Conservation (phyloP, 345 rosid species). For the Citrus sinensis region DNA sequence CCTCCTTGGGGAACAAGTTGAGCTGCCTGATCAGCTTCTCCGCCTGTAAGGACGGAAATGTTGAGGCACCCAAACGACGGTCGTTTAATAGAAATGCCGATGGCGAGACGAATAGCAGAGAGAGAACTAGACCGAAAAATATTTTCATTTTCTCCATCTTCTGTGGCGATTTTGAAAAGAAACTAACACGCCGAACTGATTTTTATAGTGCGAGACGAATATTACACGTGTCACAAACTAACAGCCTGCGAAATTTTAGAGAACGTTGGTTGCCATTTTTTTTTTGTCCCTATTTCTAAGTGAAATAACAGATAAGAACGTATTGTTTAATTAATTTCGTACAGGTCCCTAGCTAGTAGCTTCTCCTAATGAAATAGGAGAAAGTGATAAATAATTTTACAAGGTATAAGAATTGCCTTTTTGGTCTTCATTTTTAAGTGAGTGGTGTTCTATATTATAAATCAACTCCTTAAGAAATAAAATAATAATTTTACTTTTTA, state of each 20-base stretch:
- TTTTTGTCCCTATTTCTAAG: no score
- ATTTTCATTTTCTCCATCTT: constrained; percentile 39
- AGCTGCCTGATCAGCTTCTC: constrained; percentile 79
- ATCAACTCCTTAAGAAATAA: no score
- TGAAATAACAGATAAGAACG: background rate
- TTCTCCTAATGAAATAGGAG: no score
- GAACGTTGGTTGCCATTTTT: constrained; percentile 14
- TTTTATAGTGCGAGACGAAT: background rate
- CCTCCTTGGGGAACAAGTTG: constrained; percentile 74
- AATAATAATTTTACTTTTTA: no score
- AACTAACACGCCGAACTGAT: background rate
- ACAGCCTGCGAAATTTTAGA: constrained; percentile 10
- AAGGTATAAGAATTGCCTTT: no score
- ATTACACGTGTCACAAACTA: constrained; percentile 27
- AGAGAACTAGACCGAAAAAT: constrained; percentile 18
- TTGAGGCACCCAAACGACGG: constrained; percentile 34
- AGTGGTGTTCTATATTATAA: no score
- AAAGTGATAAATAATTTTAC: no score
- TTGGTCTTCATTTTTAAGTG: no score
- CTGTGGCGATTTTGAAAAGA: background rate
- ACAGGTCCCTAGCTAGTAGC: no score
- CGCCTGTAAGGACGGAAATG: constrained; percentile 64
- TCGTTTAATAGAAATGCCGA: constrained; percentile 30
- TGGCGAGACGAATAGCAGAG: constrained; percentile 19
- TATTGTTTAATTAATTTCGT: background rate